Evolutionary conservation across 768 basidiomycete genomes (phyloP).

Genomic region (Serpula lacrymans): DNA sequence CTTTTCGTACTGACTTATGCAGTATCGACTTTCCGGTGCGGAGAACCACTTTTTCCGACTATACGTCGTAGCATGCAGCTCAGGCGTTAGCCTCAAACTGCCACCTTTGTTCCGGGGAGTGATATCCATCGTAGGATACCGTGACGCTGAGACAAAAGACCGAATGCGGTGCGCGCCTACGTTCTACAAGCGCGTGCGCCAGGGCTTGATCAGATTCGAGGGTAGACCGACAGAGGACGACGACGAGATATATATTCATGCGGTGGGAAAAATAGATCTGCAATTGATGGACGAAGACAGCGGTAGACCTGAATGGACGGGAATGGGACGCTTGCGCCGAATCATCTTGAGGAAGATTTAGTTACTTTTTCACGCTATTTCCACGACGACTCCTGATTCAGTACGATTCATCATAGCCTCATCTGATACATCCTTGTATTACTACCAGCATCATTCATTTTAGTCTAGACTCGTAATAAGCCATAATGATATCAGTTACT

Average conservation of each 20-base stretch:
- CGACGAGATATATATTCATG: conserved; percentile 27
- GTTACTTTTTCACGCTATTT: background rate
- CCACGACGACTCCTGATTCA: too few species aligned
- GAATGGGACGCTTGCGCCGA: conserved; percentile 25
- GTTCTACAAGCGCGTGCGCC: conserved; percentile 20
- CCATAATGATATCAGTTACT: too few species aligned
- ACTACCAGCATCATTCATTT: background rate
- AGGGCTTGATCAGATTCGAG: conserved; percentile 19
- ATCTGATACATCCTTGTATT: background rate
- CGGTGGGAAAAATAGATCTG: conserved; percentile 21
- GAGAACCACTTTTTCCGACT: conserved; percentile 28
- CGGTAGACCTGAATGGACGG: conserved; percentile 14
- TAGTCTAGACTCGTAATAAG: too few species aligned
- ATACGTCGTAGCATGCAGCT: conserved; percentile 24
- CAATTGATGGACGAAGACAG: conserved; percentile 12
- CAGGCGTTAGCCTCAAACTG: conserved; percentile 24
- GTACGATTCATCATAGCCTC: too few species aligned
- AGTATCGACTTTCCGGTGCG: conserved; percentile 23
- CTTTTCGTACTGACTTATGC: background rate
- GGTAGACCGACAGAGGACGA: conserved; percentile 18
- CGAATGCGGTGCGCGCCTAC: conserved; percentile 17
- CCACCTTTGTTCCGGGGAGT: conserved; percentile 26
- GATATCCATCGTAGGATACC: conserved; percentile 18
- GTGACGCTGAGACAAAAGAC: conserved; percentile 7
- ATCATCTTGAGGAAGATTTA: conserved; percentile 19